Evolutionary conservation across 495 filamentous ascomycete genomes (phyloP).

Genomic region (Podospora conica): DNA sequence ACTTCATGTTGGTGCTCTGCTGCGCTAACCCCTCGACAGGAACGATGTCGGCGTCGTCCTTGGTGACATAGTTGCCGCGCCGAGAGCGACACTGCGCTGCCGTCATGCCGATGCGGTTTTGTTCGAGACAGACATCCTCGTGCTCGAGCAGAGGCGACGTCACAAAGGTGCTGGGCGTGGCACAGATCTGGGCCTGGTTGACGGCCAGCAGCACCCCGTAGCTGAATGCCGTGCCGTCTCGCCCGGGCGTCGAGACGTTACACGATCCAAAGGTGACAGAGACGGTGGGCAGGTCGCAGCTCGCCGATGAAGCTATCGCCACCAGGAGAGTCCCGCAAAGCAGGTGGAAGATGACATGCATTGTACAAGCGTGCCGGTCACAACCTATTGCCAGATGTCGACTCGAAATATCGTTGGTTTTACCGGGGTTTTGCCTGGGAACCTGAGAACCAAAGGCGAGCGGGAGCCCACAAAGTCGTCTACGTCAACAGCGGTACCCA

Average conservation of each 20-base stretch:
- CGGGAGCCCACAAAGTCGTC: not conserved
- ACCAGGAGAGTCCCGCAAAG: not conserved
- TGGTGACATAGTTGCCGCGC: not conserved
- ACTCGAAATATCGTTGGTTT: not conserved
- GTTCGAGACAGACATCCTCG: not conserved
- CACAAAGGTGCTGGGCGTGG: not conserved
- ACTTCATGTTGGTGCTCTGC: not conserved
- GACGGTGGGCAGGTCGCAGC: not conserved
- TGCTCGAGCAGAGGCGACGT: not conserved
- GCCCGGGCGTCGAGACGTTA: not conserved
- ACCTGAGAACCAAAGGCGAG: not conserved
- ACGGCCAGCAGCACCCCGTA: not conserved
- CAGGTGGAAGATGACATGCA: not conserved
- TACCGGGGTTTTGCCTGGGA: too few species aligned
- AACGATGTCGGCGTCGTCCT: not conserved
- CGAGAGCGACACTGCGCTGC: not conserved
- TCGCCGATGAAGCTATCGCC: not conserved
- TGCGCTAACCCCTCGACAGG: not conserved
- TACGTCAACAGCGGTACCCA: not conserved
- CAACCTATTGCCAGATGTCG: not conserved
- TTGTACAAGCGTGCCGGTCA: not conserved
- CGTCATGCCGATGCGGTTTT: not conserved
- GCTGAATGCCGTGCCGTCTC: not conserved
- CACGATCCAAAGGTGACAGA: not conserved
- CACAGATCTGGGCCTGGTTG: not conserved